Evolutionary conservation across 129 eudicot genomes (phyloP), one percentile per base, ranked within the genome.

Genomic region (Lactuca saligna): DNA sequence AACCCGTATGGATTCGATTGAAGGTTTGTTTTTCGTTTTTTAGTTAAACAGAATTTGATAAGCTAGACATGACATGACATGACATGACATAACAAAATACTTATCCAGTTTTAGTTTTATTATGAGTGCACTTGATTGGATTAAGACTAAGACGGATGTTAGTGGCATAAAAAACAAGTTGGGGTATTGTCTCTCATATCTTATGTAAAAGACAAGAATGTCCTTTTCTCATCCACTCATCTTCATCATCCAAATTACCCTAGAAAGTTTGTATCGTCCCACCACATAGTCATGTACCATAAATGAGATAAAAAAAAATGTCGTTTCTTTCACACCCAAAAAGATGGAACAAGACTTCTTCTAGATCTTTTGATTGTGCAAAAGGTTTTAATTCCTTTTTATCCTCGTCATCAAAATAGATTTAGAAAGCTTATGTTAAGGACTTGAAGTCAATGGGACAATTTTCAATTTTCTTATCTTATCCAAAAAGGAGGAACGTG

Each of bases 1-100:
- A 68, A 56, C 97, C 97, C 0, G 97, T 79, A 15, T 91, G 96
- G 97, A 70, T 67, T 34, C 82, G 96, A 33, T 70, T 83, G 61
- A 91, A 81, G 95, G 97, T 83, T 48, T 35, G 70, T 35, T 34
- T 32, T 25, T 34, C 42, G 17, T 57, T 11, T 66, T 49, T 31
- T 29, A 20, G 25, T 41, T 16, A 16, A 39, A 5, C 49, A 1
- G 3, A 42, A 42, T 5, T 3, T 42, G 0, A 2, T 42, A 42
- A 1, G 49, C 49, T 4, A 35, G 0, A 35, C 49, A 42, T 8
- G 3, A 8, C 3, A 42, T 42, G 3, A 8, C 3, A 42, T 42
- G 49, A 42, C 13, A 9, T 42, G 14, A 8, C 49, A 42, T 35
- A 35, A 35, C 38, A 35, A 4, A 35, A 6, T 6, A 35, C 38